phyloP scores from a whole-genome alignment of 306 rosid genomes.

The Coriaria nepalensis region DNA sequence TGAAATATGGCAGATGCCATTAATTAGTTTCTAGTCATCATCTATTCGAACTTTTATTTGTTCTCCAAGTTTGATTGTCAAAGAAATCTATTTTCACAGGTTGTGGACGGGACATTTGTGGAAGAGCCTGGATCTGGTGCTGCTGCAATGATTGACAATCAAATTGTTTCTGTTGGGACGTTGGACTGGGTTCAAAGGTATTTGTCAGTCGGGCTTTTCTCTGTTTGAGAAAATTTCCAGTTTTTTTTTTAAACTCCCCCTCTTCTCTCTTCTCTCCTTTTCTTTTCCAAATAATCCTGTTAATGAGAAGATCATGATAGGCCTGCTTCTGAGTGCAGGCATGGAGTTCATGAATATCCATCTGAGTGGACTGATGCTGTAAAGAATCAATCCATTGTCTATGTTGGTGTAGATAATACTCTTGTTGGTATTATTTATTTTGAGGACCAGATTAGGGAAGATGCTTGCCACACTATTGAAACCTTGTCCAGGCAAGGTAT shows the following conservation, averaged over 20 bases:
- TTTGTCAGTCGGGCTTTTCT: neutral
- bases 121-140: constrained; percentile 99
- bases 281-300: neutral
- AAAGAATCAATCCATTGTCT: constrained; percentile 59
- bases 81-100: constrained; percentile 27
- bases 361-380: constrained; percentile 38
- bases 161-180: constrained; percentile 74
- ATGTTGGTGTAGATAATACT: constrained; percentile 61
- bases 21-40: too few species aligned
- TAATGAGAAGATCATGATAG: neutral
- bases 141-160: constrained; percentile 56
- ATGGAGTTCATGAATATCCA: constrained; percentile 39
- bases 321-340: constrained; percentile 32
- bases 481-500: constrained; percentile 59
- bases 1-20: too few species aligned
- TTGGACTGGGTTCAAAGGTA: constrained; percentile 89
- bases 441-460: constrained; percentile 87
- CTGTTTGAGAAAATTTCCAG: neutral
- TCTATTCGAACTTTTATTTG: too few species aligned
- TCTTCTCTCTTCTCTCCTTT: neutral
- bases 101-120: constrained; percentile 64
- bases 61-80: too few species aligned
- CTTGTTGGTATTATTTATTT: constrained; percentile 68
- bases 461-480: constrained; percentile 53
- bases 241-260: neutral